These are phyloP conservation scores for Geotrichum macrosporum DNA, from an alignment of 1,139 yeast genomes.

Conservation along the genomic window DNA sequence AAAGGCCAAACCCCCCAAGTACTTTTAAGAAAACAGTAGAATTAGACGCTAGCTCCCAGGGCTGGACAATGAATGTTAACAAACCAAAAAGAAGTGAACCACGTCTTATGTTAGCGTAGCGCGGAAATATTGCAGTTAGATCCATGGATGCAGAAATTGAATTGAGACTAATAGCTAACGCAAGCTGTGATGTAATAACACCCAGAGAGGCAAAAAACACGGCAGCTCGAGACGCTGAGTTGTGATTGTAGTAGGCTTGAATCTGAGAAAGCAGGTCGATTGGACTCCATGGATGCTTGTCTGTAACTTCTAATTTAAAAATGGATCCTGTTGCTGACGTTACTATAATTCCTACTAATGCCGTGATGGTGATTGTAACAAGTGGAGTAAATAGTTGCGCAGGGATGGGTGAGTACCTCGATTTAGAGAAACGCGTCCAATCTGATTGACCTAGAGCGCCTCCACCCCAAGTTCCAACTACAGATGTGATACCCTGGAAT, in stretches of 20 bases:
- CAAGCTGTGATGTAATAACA: constrained; percentile 31
- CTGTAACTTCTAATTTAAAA: constrained; percentile 21
- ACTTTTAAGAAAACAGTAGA: constrained; percentile 13
- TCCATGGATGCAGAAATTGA: constrained; percentile 50
- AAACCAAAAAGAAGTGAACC: constrained; percentile 14
- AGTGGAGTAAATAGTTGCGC: constrained; percentile 30
- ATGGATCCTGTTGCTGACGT: constrained; percentile 32
- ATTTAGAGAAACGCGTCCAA: constrained; percentile 29
- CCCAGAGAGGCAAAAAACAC: constrained; percentile 36
- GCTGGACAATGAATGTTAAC: constrained; percentile 11
- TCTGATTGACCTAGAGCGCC: constrained; percentile 30
- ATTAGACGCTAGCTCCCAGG: constrained; percentile 16
- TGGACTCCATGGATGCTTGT: constrained; percentile 30
- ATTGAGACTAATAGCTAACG: constrained; percentile 33
- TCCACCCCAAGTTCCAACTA: constrained; percentile 30
- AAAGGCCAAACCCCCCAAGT: constrained; percentile 16
- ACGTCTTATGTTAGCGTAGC: constrained; percentile 10
- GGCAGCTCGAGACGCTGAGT: constrained; percentile 37
- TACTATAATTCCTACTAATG: constrained; percentile 20
- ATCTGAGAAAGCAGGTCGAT: constrained; percentile 27
- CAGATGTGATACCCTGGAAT: constrained; percentile 23
- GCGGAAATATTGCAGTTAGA: constrained; percentile 50
- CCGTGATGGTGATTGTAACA: constrained; percentile 21
- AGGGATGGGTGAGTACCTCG: constrained; percentile 24
- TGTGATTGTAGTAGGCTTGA: constrained; percentile 27